These are phyloP conservation scores for Colletotrichum paranaense DNA, from an alignment of 2,329 filamentous ascomycete genomes.

Conservation along the genomic window DNA sequence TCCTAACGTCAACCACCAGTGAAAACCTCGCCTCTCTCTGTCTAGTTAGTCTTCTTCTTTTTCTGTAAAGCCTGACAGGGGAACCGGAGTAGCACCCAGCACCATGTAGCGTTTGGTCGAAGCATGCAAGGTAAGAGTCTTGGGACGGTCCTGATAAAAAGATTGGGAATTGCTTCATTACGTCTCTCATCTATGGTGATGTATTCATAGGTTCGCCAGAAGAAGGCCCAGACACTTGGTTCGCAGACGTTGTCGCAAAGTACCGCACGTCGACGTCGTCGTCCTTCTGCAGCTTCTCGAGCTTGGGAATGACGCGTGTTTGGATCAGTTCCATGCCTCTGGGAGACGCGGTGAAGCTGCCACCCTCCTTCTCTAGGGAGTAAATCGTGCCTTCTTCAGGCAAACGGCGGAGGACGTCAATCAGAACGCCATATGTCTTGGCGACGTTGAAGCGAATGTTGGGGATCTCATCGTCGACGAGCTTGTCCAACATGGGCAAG, in stretches of 20 bases:
- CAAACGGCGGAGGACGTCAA: constrained; percentile 90
- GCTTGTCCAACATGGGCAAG: constrained; percentile 94
- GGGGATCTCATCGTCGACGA: constrained; percentile 93
- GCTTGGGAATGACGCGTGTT: constrained; percentile 85
- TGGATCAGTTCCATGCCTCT: constrained; percentile 84
- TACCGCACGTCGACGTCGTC: constrained; percentile 98
- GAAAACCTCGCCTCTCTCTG: background rate
- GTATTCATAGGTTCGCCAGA: constrained; percentile 73
- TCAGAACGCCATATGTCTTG: constrained; percentile 93
- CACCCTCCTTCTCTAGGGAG: constrained; percentile 83
- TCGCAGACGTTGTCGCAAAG: constrained; percentile 92
- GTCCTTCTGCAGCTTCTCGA: constrained; percentile 96
- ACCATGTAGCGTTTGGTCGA: constrained; percentile 19
- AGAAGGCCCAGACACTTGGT: constrained; percentile 60
- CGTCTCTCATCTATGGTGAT: constrained; percentile 67
- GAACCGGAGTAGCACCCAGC: constrained; percentile 17
- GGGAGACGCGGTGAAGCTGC: constrained; percentile 71
- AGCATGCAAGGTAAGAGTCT: constrained; percentile 22
- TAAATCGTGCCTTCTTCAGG: constrained; percentile 89
- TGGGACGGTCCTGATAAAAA: constrained; percentile 22
- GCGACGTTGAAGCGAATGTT: constrained; percentile 99
- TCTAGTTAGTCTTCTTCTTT: constrained; percentile 14
- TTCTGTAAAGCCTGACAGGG: constrained; percentile 9
- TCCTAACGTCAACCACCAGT: background rate
- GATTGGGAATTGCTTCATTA: constrained; percentile 67